Evolutionary conservation across 148 eudicot species (phyloP).

Genomic region (Rhododendron kiyosumense): DNA sequence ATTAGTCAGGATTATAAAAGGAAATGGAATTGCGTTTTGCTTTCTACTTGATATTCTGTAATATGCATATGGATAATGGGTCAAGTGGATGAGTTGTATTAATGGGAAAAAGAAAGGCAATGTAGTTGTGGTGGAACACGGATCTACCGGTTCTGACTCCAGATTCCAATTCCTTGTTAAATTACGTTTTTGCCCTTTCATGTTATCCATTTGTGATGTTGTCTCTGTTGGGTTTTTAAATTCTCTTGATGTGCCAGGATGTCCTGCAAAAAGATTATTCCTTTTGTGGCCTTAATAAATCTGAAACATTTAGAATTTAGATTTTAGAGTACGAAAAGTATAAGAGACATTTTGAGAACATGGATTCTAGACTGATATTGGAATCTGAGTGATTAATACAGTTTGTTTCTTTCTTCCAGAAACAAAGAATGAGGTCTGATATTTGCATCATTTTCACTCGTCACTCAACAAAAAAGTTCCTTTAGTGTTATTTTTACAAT

Average conservation of each 20-base stretch:
- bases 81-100: conserved; percentile 8
- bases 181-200: conserved; percentile 23
- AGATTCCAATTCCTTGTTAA: conserved; percentile 12
- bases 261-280: neutral
- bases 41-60: neutral
- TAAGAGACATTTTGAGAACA: neutral
- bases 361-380: neutral
- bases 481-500: neutral
- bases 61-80: neutral
- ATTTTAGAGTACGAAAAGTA: neutral
- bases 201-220: neutral
- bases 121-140: conserved; percentile 12
- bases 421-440: neutral
- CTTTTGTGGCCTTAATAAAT: neutral
- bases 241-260: neutral
- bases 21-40: neutral
- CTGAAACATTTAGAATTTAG: neutral
- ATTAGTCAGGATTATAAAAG: neutral
- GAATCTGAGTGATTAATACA: neutral
- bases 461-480: neutral
- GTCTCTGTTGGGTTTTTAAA: neutral
- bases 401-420: neutral
- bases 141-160: conserved; percentile 15
- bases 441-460: neutral
- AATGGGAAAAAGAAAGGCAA: conserved; percentile 3